Base-by-base conservation (phyloP, 192 early-diverging fungal genomes). In the Coemansia sp. region DNA sequence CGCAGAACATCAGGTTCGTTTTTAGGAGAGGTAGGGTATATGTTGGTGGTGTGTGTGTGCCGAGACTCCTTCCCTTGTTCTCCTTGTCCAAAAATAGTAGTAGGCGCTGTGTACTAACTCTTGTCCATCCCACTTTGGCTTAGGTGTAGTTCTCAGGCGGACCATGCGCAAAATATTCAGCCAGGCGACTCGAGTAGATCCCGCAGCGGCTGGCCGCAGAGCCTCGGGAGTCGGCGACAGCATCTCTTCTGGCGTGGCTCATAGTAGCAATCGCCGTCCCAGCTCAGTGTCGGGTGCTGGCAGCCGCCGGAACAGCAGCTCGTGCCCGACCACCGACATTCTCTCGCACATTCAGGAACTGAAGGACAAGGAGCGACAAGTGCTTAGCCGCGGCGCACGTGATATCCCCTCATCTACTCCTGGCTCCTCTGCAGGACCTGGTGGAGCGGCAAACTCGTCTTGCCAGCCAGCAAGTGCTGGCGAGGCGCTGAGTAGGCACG, bases 311-410 rank as follows among this genome's bases (percentile, higher is more conserved):
- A 61, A 50, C 56, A 74, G 62, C 42, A 42, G 63, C 1, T 41
- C 68, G 21, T 61, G 65, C 1, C 52, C 71, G 7, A 35, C 64
- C 0, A 65, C 77, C 11, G 77, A 80, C 36, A 80, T 80, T 15
- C 55, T 80, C 38, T 60, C 68, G 21, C 77, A 80, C 22, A 42
- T 80, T 24, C 70, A 80, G 34, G 71, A 70, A 48, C 62, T 80
- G 15, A 80, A 80, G 61, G 77, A 39, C 22, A 62, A 74, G 54
- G 77, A 80, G 63, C 50, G 58, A 12, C 77, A 80, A 14, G 64
- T 80, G 12, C 68, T 80, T 21, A 46, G 61, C 17, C 71, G 72
- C 19, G 60, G 67, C 12, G 24, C 32, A 7, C 68, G 61, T 19
- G 66, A 68, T 35, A 15, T 40, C 2, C 57, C 24, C n/a, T 29